Evolutionary conservation across 2,329 filamentous ascomycete species (phyloP).

Genomic region (Botrytis sinoallii): DNA sequence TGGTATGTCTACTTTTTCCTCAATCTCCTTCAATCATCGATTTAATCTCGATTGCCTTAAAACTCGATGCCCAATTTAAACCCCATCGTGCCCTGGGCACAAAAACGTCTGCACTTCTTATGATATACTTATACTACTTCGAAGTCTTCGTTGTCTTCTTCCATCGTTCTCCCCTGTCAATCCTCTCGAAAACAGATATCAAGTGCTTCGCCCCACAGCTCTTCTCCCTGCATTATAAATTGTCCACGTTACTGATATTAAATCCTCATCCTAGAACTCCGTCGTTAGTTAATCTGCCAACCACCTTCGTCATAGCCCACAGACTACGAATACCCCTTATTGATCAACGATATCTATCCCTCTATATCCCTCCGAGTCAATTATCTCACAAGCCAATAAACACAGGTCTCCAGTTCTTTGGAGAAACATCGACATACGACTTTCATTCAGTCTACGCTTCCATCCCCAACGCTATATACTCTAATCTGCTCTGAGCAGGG

Average conservation of each 20-base stretch:
- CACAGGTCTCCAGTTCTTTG: constrained; percentile 7
- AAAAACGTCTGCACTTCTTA: constrained; percentile 15
- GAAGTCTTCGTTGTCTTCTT: constrained; percentile 8
- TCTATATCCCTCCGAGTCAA: constrained; percentile 9
- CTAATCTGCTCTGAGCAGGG: constrained; percentile 22
- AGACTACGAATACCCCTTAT: constrained; percentile 17
- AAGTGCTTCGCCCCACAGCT: constrained; percentile 10
- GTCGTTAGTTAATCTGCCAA: constrained; percentile 20
- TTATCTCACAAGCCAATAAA: constrained; percentile 11
- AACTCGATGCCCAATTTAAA: not conserved
- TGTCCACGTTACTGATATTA: constrained; percentile 20
- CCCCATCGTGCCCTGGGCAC: constrained; percentile 19
- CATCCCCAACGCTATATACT: constrained; percentile 11
- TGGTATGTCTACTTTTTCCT: constrained; percentile 22
- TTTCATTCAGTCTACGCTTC: not conserved
- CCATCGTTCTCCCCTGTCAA: constrained; percentile 17
- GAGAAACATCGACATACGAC: not conserved
- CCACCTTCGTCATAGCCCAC: constrained; percentile 10
- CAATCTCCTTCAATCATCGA: constrained; percentile 8
- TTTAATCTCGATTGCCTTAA: constrained; percentile 1
- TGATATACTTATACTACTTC: constrained; percentile 13
- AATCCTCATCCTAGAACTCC: constrained; percentile 21
- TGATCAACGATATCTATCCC: constrained; percentile 22
- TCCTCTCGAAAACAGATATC: not conserved
- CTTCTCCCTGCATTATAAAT: constrained; percentile 17